Conservation (phyloP, 495 filamentous ascomycete genomes). For the Durotheca rogersii region DNA sequence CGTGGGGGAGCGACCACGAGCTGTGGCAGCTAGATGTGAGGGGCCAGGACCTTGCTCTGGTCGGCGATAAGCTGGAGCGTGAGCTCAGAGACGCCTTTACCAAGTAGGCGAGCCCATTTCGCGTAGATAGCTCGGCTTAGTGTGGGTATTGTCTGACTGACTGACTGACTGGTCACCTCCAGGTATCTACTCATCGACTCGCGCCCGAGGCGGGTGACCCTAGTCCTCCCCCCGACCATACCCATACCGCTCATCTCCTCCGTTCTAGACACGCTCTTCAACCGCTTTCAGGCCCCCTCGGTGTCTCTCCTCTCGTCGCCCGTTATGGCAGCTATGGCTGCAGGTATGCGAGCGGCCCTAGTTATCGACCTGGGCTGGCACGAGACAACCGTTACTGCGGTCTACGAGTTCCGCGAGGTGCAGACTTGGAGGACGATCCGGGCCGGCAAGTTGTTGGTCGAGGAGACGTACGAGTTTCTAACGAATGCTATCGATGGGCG, state of each 20-base stretch:
- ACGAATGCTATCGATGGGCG: slow-evolving; percentile 34
- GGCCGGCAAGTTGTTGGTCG: slow-evolving; percentile 66
- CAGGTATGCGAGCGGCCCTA: slow-evolving; percentile 76
- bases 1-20: slow-evolving; percentile 74
- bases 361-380: slow-evolving; percentile 90
- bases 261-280: slow-evolving; percentile 73
- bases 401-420: slow-evolving; percentile 89
- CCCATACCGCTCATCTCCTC: slow-evolving; percentile 77
- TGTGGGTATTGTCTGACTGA: not conserved
- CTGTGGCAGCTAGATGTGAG: slow-evolving; percentile 78
- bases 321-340: slow-evolving; percentile 68
- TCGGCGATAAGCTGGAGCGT: slow-evolving; percentile 86
- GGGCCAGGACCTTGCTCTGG: slow-evolving; percentile 69
- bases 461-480: slow-evolving; percentile 69
- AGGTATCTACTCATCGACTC: slow-evolving; percentile 77
- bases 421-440: slow-evolving; percentile 64
- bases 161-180: slow-evolving; percentile 12
- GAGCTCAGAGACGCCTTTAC: slow-evolving; percentile 81
- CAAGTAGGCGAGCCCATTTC: slow-evolving; percentile 53
- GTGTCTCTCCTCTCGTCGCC: slow-evolving; percentile 77
- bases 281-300: slow-evolving; percentile 74
- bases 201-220: slow-evolving; percentile 65
- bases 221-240: slow-evolving; percentile 73
- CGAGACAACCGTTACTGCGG: slow-evolving; percentile 75
- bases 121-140: too few relatives aligned